Evolutionary conservation across 2,329 filamentous ascomycete species (phyloP).

Genomic region (Zopfia rhizophila): DNA sequence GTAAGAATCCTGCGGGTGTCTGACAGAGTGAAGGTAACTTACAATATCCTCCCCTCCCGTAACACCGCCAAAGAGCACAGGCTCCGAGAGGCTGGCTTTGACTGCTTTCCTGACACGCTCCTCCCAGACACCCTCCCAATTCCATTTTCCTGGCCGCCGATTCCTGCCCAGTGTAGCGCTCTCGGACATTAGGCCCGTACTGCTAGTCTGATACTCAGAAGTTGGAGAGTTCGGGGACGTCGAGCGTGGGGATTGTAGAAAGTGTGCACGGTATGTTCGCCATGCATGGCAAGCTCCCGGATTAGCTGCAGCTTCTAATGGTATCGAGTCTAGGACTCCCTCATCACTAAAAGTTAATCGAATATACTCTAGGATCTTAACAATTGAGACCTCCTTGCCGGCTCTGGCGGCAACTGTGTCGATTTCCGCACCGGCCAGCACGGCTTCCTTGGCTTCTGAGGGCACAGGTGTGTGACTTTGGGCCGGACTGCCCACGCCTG

Average conservation of each 20-base stretch:
- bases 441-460: slow-evolving; percentile 17
- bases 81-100: slow-evolving; percentile 79
- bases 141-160: slow-evolving; percentile 84
- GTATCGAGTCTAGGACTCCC: slow-evolving; percentile 78
- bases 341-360: slow-evolving; percentile 83
- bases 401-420: slow-evolving; percentile 11
- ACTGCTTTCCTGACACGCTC: slow-evolving; percentile 85
- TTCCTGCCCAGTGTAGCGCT: slow-evolving; percentile 56
- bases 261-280: slow-evolving; percentile 72
- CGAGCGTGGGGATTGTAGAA: slow-evolving; percentile 35
- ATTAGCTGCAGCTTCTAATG: slow-evolving; percentile 85
- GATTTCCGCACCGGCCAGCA: slow-evolving; percentile 17
- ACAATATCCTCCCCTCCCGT: slow-evolving; percentile 77
- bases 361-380: slow-evolving; percentile 80
- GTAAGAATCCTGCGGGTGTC: slow-evolving; percentile 5
- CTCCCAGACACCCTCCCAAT: slow-evolving; percentile 98
- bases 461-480: slow-evolving; percentile 29
- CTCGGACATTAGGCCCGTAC: slow-evolving; percentile 26
- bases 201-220: slow-evolving; percentile 30
- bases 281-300: slow-evolving; percentile 95
- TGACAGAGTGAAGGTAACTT: slow-evolving; percentile 34
- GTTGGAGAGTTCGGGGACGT: slow-evolving; percentile 31
- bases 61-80: slow-evolving; percentile 77
- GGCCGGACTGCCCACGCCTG: slow-evolving; percentile 32
- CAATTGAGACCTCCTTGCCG: slow-evolving; percentile 38